Evolutionary conservation across 2,329 filamentous ascomycete genomes (phyloP), one percentile per base, ranked within the genome.

Genomic region (Fusarium chlamydosporum): DNA sequence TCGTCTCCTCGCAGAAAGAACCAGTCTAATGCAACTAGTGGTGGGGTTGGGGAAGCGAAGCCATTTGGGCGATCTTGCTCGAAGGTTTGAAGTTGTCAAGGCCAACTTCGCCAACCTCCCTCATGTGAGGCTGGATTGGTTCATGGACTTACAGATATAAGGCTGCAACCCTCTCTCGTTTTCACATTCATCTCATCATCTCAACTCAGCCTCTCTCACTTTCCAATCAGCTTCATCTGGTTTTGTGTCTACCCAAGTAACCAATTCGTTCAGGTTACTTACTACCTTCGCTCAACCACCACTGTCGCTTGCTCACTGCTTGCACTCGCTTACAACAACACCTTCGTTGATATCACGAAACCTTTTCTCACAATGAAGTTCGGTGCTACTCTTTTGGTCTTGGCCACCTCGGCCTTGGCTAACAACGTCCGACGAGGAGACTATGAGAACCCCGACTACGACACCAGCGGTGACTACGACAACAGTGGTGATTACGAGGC

Each of bases 221-320:
- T 52, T 37, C 45, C 43, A 43, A 56, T 50, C 64, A 66, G 35
- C 31, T 56, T 42, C 40, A 59, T 62, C 46, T 53, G 57, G 56
- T 56, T 51, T 51, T 47, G 56, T 63, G 47, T 60, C 35, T 50
- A 51, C 50, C 60, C 47, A 61, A 74, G 74, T 75, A 68, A 67
- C 74, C 70, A 67, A 68, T 61, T 75, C 74, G 73, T 75, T 75
- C 72, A 75, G 72, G 74, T 74, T 75, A 74, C 74, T 75, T 72
- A 58, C 67, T 65, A 60, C 73, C 51, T 48, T 75, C 73, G 72
- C 69, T 75, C 61, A 68, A 58, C 40, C 51, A 56, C 37, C 50
- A 64, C 58, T 29, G 45, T 69, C 61, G 61, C 68, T 75, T 67
- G 60, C 63, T 56, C 47, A 62, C n/a, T 31, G 57, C 61, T 59